Evolutionary conservation across 2,329 filamentous ascomycete genomes (phyloP).

Genomic region (Botryotinia calthae): DNA sequence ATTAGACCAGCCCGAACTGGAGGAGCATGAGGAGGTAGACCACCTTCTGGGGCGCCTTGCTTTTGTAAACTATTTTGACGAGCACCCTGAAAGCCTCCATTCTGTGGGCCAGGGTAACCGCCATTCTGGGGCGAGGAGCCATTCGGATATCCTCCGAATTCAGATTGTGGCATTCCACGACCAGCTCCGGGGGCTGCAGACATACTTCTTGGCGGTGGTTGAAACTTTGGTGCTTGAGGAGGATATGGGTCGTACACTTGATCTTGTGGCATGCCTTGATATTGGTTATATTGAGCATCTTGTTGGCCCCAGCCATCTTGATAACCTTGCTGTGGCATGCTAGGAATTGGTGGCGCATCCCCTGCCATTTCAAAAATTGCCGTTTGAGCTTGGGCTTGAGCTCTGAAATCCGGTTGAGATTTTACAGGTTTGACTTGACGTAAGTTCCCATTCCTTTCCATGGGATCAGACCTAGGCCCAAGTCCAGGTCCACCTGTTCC

Average conservation of each 20-base stretch:
- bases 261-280: constrained; percentile 23
- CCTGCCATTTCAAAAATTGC: constrained; percentile 73
- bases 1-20: constrained; percentile 63
- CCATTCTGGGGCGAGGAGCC: constrained; percentile 25
- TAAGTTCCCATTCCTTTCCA: constrained; percentile 40
- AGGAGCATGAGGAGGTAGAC: constrained; percentile 58
- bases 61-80: constrained; percentile 30
- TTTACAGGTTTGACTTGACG: constrained; percentile 56
- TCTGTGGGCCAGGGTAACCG: constrained; percentile 23
- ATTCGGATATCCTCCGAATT: constrained; percentile 25
- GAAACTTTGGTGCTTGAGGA: constrained; percentile 28
- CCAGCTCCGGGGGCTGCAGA: constrained; percentile 32
- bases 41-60: constrained; percentile 36
- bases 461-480: neutral
- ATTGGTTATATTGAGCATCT: constrained; percentile 29
- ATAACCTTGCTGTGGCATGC: constrained; percentile 32
- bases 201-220: constrained; percentile 33
- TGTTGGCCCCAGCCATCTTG: constrained; percentile 33
- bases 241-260: constrained; percentile 30
- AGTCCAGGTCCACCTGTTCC: neutral
- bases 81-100: constrained; percentile 22
- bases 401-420: constrained; percentile 64
- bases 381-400: constrained; percentile 52
- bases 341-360: constrained; percentile 57
- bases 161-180: constrained; percentile 25